phyloP scores from a whole-genome alignment of 306 rosid genomes.

The Castanopsis chinensis region DNA sequence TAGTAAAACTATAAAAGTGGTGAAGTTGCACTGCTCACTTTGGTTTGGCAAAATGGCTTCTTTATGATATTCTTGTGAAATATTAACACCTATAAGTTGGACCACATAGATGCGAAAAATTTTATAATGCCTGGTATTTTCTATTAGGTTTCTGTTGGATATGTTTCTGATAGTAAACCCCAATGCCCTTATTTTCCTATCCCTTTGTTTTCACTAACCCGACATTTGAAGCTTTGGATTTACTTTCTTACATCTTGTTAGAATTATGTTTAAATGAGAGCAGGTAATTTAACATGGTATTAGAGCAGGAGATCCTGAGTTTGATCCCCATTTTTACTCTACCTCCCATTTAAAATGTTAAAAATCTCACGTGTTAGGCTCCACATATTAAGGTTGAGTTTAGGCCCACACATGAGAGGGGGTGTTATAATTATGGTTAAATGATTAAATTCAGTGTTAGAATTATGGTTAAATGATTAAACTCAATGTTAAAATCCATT shows the following conservation, averaged over 20 bases:
- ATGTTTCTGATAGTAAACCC: not conserved
- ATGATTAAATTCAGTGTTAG: no score
- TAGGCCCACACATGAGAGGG: no score
- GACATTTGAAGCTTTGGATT: not conserved
- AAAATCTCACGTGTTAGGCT: no score
- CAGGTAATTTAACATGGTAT: no score
- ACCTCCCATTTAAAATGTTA: no score
- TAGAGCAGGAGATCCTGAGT: no score
- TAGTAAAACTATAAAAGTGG: not conserved
- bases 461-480: no score
- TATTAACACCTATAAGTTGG: not conserved
- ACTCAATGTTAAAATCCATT: no score
- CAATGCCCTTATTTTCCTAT: not conserved
- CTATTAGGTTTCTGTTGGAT: not conserved
- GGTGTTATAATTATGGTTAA: no score
- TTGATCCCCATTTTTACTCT: no score
- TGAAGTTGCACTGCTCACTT: constrained; percentile 1
- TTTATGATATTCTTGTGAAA: not conserved
- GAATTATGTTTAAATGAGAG: no score
- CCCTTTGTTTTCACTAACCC: not conserved
- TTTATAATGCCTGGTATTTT: not conserved
- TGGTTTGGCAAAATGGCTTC: not conserved
- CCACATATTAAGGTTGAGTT: no score
- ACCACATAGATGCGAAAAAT: not conserved
- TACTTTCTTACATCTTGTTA: not conserved